Conservation (phyloP, 306 rosid species). For the Urtica urens region DNA sequence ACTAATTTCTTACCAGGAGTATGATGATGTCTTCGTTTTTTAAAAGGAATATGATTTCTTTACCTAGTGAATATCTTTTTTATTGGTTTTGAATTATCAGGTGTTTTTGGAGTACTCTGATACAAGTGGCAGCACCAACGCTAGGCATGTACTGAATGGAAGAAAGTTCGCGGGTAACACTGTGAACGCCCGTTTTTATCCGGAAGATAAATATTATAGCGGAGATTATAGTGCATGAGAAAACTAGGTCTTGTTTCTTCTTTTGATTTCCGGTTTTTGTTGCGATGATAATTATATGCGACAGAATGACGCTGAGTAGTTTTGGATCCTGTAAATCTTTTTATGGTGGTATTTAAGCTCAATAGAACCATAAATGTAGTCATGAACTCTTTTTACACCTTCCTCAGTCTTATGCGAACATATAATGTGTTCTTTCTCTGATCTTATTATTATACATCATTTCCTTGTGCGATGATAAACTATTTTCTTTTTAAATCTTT, state of each 20-base stretch:
- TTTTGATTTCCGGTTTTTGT: not conserved
- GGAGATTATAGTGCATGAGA: conserved; percentile 35
- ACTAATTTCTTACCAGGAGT: no score
- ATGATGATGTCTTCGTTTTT: no score
- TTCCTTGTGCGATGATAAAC: no score
- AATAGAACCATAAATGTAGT: no score
- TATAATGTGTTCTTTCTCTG: not conserved
- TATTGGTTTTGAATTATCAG: no score
- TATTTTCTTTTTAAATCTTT: no score
- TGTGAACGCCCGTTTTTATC: conserved; percentile 49
- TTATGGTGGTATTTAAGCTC: not conserved
- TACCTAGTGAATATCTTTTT: no score
- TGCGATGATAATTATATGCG: no score
- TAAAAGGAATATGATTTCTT: no score
- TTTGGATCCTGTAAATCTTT: not conserved
- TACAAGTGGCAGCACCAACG: conserved; percentile 31
- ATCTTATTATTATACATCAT: no score
- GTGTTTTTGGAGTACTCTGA: conserved; percentile 73
- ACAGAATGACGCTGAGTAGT: not conserved
- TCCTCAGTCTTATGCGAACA: not conserved
- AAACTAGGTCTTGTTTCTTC: not conserved
- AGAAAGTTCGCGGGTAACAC: conserved; percentile 63
- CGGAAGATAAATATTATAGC: conserved; percentile 46
- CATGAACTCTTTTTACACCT: not conserved
- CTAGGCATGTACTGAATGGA: conserved; percentile 51